These are phyloP conservation scores for Backusella parvicylindrica DNA, from an alignment of 192 early-diverging fungal species.

Conservation along the genomic window DNA sequence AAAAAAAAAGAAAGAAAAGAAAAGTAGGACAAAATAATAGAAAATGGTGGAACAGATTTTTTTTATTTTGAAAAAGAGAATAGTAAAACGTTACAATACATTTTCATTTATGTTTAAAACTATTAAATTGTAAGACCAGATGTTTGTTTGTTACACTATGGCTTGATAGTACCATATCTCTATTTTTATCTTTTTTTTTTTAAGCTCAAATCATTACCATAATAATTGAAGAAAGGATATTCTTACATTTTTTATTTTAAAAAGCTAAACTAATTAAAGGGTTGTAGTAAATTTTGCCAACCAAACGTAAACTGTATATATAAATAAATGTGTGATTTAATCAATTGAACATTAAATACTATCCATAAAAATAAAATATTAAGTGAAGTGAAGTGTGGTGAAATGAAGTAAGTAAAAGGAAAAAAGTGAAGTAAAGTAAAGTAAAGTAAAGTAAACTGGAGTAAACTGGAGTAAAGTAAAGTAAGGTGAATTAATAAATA, in stretches of 20 bases:
- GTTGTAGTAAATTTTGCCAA: neutral
- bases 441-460: neutral
- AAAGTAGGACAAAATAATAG: neutral
- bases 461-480: neutral
- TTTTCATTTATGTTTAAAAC: neutral
- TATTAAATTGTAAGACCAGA: neutral
- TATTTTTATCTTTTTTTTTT: neutral
- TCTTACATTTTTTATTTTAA: neutral
- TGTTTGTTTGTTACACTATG: neutral
- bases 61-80: neutral
- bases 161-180: neutral
- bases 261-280: neutral
- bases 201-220: neutral
- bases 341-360: neutral
- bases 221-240: neutral
- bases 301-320: neutral
- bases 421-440: neutral
- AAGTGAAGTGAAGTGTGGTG: neutral
- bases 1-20: neutral
- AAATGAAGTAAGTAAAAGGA: neutral
- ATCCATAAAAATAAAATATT: neutral
- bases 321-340: neutral
- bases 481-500: neutral
- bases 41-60: neutral
- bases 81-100: neutral